Conservation (phyloP, 192 early-diverging fungal species). For the Coemansia aciculifera region DNA sequence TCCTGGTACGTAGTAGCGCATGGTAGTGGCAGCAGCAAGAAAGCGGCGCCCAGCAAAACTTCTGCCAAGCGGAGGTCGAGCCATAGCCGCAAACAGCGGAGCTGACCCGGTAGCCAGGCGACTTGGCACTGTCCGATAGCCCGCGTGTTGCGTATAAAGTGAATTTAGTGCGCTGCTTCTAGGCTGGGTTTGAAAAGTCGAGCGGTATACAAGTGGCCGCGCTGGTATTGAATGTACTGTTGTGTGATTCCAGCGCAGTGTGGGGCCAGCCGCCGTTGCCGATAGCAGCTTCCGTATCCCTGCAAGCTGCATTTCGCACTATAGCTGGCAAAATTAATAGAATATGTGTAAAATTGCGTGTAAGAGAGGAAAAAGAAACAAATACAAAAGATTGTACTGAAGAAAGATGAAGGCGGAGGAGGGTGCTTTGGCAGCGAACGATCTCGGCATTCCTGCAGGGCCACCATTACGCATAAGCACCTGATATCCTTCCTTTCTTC, state of each 20-base stretch:
- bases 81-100: constrained; percentile 8
- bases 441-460: not conserved
- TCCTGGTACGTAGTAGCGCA: constrained; percentile 50
- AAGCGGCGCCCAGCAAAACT: constrained; percentile 33
- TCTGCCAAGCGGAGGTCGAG: constrained; percentile 15
- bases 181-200: constrained; percentile 7
- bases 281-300: constrained; percentile 14
- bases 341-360: not conserved
- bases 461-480: constrained; percentile 10
- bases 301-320: constrained; percentile 21
- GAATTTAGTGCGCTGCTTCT: not conserved
- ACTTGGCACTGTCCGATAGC: constrained; percentile 9
- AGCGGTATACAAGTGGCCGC: not conserved
- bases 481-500: not conserved
- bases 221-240: not conserved
- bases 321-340: not conserved
- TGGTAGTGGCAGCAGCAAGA: constrained; percentile 31
- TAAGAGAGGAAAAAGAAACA: not conserved
- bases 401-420: not conserved
- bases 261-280: not conserved
- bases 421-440: not conserved
- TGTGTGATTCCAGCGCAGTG: constrained; percentile 1
- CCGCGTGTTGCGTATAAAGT: constrained; percentile 9
- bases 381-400: constrained; percentile 4
- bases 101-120: not conserved